phyloP scores from a whole-genome alignment of 495 filamentous ascomycete genomes.

The Trichoderma asperelloides region DNA sequence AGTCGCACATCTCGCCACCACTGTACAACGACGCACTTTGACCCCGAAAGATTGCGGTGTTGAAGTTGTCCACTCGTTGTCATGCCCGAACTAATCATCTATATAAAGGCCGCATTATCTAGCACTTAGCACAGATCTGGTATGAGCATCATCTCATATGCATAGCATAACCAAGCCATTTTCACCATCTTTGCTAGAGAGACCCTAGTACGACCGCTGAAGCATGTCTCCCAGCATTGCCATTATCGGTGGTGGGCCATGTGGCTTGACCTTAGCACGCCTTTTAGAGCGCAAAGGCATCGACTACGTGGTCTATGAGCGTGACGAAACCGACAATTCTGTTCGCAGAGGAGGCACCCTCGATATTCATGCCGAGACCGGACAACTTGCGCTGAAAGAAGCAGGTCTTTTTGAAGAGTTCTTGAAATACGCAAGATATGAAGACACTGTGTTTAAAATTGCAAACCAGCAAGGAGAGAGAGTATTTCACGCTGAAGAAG shows the following conservation, averaged over 20 bases:
- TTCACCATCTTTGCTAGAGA: not conserved
- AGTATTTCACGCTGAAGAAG: slow-evolving; percentile 12
- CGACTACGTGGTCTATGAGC: slow-evolving; percentile 45
- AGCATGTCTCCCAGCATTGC: slow-evolving; percentile 28
- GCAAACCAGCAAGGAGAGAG: slow-evolving; percentile 19
- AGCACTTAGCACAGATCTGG: not conserved
- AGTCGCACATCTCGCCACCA: not conserved
- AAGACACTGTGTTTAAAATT: slow-evolving; percentile 17
- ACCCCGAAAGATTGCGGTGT: not conserved
- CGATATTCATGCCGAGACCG: slow-evolving; percentile 44
- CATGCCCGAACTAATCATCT: not conserved
- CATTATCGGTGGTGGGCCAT: slow-evolving; percentile 51
- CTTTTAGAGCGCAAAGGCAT: slow-evolving; percentile 42
- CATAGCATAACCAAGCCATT: not conserved
- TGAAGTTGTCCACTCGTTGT: not conserved
- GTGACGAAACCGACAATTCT: slow-evolving; percentile 27
- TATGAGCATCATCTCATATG: not conserved
- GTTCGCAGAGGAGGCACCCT: slow-evolving; percentile 46
- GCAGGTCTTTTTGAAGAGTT: slow-evolving; percentile 44
- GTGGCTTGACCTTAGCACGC: slow-evolving; percentile 47
- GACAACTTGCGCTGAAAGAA: slow-evolving; percentile 43
- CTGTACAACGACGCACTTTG: not conserved
- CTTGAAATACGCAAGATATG: slow-evolving; percentile 19
- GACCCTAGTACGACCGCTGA: slow-evolving; percentile 17
- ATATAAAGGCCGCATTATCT: not conserved